Percentiles rank a stretch among this genome's conserved stretches.
These are phyloP conservation scores for Gymnopilus junonius DNA, from an alignment of 768 basidiomycete genomes.

Conservation along the genomic window DNA sequence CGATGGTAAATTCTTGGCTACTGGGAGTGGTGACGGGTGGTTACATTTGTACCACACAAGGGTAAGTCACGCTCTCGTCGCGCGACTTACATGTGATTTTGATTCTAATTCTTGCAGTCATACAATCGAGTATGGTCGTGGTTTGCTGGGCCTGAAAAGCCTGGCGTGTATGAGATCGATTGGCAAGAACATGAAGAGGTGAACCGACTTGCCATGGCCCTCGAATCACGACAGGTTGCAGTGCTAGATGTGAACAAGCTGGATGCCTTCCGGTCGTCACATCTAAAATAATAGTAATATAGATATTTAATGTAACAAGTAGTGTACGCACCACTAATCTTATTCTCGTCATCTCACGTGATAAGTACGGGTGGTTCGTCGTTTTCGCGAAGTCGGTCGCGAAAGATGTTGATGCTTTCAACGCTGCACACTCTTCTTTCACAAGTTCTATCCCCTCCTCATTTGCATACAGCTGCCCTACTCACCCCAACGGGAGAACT, in stretches of 20 bases:
- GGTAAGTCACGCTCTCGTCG: slow-evolving; percentile 48
- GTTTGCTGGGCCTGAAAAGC: slow-evolving; percentile 59
- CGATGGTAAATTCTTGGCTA: slow-evolving; percentile 70
- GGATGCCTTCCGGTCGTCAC: slow-evolving; percentile 14
- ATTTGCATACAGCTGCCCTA: slow-evolving; percentile 72
- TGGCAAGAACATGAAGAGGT: slow-evolving; percentile 62
- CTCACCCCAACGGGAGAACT: slow-evolving; percentile 78
- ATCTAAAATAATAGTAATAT: neutral
- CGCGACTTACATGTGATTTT: too few relatives aligned
- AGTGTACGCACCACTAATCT: neutral
- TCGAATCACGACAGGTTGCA: slow-evolving; percentile 71
- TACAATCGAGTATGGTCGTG: slow-evolving; percentile 66
- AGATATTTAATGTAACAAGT: neutral
- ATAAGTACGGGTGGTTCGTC: neutral
- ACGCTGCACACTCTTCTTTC: slow-evolving; percentile 67
- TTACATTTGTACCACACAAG: slow-evolving; percentile 71
- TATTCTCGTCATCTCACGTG: slow-evolving; percentile 12
- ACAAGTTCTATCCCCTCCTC: slow-evolving; percentile 61
- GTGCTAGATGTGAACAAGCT: slow-evolving; percentile 65
- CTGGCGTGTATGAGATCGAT: slow-evolving; percentile 76
- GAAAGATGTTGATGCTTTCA: slow-evolving; percentile 69
- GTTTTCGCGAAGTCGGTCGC: neutral
- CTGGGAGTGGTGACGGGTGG: slow-evolving; percentile 81
- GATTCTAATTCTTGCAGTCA: slow-evolving; percentile 28
- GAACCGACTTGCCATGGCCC: slow-evolving; percentile 69